Percentiles rank a stretch among this genome's conserved stretches.
These are phyloP conservation scores for Dendrostoma leiphaemia DNA, from an alignment of 2,329 filamentous ascomycete species.

Conservation along the genomic window DNA sequence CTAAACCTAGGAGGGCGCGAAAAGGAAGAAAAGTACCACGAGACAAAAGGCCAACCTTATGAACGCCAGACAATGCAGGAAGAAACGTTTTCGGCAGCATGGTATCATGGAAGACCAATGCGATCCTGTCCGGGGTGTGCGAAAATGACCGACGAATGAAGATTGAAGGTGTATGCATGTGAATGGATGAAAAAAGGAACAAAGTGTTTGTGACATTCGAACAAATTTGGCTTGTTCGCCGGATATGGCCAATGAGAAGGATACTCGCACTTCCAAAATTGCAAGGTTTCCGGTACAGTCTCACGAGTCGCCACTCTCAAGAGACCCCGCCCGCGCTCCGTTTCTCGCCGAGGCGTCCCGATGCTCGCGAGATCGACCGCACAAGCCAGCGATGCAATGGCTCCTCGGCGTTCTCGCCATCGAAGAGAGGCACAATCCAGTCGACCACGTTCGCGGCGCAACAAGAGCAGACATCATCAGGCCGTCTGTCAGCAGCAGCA, in stretches of 20 bases:
- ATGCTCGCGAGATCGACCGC: not conserved
- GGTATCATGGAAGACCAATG: constrained; percentile 12
- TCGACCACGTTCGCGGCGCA: not conserved
- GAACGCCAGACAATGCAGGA: constrained; percentile 15
- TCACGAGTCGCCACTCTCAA: not conserved
- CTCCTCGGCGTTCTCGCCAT: not conserved
- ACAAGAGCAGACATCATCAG: too few species aligned
- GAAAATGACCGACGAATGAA: constrained; percentile 4
- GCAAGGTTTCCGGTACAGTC: too few species aligned
- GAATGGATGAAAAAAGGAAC: not conserved
- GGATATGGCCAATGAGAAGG: too few species aligned
- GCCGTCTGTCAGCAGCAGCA: too few species aligned
- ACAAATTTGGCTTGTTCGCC: too few species aligned
- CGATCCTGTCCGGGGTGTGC: not conserved
- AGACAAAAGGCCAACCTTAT: not conserved
- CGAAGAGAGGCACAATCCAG: constrained; percentile 4
- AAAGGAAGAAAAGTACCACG: not conserved
- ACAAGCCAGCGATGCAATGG: not conserved
- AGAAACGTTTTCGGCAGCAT: constrained; percentile 10
- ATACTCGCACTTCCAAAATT: too few species aligned
- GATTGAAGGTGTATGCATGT: not conserved
- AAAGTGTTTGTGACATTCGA: not conserved
- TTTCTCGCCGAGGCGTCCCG: not conserved
- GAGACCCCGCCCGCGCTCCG: not conserved
- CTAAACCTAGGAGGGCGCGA: too few species aligned